Evolutionary conservation across 257 asterid species (phyloP), one percentile per base, ranked within the genome.

Genomic region (Solanum gracilifrons): DNA sequence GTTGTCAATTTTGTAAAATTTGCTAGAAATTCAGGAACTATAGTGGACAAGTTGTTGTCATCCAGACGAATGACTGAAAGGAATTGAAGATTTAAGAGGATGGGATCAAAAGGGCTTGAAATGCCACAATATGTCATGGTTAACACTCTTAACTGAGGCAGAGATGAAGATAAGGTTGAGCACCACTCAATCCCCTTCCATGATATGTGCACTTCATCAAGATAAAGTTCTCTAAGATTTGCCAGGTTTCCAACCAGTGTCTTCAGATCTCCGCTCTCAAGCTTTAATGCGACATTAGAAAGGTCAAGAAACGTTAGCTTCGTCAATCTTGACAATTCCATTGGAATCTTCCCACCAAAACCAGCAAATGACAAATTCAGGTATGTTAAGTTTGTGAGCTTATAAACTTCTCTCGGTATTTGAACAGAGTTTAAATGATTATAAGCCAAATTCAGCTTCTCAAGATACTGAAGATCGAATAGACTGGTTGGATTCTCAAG

Each of bases 351-450:
- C 21, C 97, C 94, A 1, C 35, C 91, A 66, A 94, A 92, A 71
- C 94, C 91, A 13, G 96, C 90, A 68, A 74, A n/a, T 1, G 97
- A 94, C 90, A 95, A 13, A 84, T 94, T 91, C 87, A 94, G 89
- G 86, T 91, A 55, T 5, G 13, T 76, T 91, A 95, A 90, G 75
- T 88, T 89, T 8, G 91, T 84, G 11, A 93, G 90, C 79, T 85
- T 87, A n/a, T 48, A 82, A 87, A 94, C 80, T 5, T 91, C 90
- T 64, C 9, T 83, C 9, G 95, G 97, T 82, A 95, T 91, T 51
- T 20, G 82, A 6, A 48, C 10, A 25, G 35, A 9, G 36, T 25
- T 29, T 88, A 92, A 91, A 71, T 7, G 1, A 89, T 94, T 94
- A 84, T 25, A 9, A 18, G 95, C 94, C 87, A 95, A 79, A 73